Evolutionary conservation across 2,329 filamentous ascomycete species (phyloP).

Genomic region (Albifimbria verrucaria): DNA sequence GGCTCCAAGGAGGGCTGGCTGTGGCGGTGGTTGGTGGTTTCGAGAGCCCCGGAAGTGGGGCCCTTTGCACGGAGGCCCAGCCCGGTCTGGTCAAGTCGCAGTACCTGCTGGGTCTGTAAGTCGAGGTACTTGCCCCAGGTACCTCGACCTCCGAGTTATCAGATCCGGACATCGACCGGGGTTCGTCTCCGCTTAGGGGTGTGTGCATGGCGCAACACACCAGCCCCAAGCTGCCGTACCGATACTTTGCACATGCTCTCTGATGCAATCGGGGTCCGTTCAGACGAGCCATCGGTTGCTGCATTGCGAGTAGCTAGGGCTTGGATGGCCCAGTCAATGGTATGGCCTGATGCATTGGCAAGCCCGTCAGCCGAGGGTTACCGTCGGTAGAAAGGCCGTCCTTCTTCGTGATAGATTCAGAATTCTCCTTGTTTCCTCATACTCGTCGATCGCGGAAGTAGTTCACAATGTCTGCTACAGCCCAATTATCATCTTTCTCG

Average conservation of each 20-base stretch:
- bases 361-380: not conserved
- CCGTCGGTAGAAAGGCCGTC: not conserved
- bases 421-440: not conserved
- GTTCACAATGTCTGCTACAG: conserved; percentile 18
- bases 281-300: too few species aligned
- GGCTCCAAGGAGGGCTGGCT: not conserved
- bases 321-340: too few species aligned
- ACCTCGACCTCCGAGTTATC: not conserved
- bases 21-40: not conserved
- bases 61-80: not conserved
- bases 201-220: too few species aligned
- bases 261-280: too few species aligned
- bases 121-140: not conserved
- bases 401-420: not conserved
- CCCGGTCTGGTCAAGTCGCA: not conserved
- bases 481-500: conserved; percentile 23
- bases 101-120: not conserved
- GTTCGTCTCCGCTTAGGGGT: too few species aligned
- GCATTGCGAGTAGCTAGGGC: too few species aligned
- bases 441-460: not conserved
- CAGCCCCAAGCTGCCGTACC: too few species aligned
- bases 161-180: not conserved
- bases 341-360: not conserved
- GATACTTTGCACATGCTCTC: too few species aligned
- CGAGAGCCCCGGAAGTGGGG: not conserved